Evolutionary conservation across 768 basidiomycete species (phyloP), one percentile per base, ranked within the genome.

Genomic region (Suillus discolor): DNA sequence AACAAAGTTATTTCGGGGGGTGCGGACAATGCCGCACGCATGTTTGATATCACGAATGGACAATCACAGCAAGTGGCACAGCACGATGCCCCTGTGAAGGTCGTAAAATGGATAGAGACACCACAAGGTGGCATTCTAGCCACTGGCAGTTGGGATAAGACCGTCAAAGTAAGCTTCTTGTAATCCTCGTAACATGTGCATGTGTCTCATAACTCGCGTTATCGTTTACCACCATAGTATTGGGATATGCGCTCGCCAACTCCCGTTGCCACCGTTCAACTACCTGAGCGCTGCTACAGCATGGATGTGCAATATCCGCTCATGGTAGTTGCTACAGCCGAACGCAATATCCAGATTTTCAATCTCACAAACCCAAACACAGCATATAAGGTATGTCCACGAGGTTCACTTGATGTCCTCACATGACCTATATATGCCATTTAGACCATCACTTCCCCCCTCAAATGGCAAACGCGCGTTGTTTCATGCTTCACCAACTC

Each of bases 91-190:
- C 93, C 93, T 13, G 88, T 97, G 71, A 93, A 89, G 76, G 88
- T 86, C 65, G 89, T 94, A 45, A 84, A 87, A 62, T 96, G 91
- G 88, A 82, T 94, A 62, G 91, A 96, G 67, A 85, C 89, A 6
- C 88, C 87, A 25, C 86, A 85, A 67, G 85, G 85, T 42, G 87
- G 92, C 16, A 88, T 96, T 67, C 81, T 96, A 23, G 93, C 90
- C 15, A 98, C 97, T 1, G 97, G 96, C 12, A 95, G 94, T 62
- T 99, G 97, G 97, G 97, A 99, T 77, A 97, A 97, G 79, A 97
- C 94, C 2, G 79, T 99, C 74, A 97, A 96, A 84, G 96, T 96
- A 69, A 3, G 66, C 68, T 31, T 67, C 1, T 57, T 53, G 60
- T 39, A 39, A 61, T n/a, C 31, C 41, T 47, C 57, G 34, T 38